Evolutionary conservation across 1,284 basidiomycete species (phyloP).

Genomic region (Erythrobasidium hasegawianum): DNA sequence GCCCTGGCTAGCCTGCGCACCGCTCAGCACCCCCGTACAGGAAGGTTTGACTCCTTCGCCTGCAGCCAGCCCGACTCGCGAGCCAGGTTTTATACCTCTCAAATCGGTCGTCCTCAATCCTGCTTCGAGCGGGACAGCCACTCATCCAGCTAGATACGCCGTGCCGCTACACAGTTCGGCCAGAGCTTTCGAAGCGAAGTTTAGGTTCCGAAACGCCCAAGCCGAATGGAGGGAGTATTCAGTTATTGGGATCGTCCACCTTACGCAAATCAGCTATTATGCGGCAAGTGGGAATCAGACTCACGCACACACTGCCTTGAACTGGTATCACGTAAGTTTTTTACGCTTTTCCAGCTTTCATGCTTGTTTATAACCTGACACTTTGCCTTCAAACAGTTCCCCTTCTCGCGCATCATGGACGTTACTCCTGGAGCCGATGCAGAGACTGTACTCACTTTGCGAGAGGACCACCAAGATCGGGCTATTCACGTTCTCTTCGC

Average conservation of each 20-base stretch:
- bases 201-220: conserved; percentile 9
- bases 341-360: too few species aligned
- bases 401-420: conserved; percentile 1
- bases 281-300: background rate
- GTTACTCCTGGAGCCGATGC: background rate
- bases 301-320: background rate
- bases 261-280: conserved; percentile 21
- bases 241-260: conserved; percentile 15
- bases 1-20: conserved; percentile 24
- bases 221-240: conserved; percentile 2
- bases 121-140: background rate
- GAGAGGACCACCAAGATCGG: conserved; percentile 2
- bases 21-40: background rate
- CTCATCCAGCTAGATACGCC: background rate
- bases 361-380: too few species aligned
- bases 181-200: conserved; percentile 13
- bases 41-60: background rate
- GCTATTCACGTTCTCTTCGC: conserved; percentile 12
- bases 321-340: conserved; percentile 19
- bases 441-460: background rate
- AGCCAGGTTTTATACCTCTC: conserved; percentile 29
- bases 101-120: conserved; percentile 9
- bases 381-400: too few species aligned
- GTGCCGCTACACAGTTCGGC: conserved; percentile 25
- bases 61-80: background rate